Evolutionary conservation across 2,329 filamentous ascomycete genomes (phyloP).

Genomic region (Talaromyces sp.): DNA sequence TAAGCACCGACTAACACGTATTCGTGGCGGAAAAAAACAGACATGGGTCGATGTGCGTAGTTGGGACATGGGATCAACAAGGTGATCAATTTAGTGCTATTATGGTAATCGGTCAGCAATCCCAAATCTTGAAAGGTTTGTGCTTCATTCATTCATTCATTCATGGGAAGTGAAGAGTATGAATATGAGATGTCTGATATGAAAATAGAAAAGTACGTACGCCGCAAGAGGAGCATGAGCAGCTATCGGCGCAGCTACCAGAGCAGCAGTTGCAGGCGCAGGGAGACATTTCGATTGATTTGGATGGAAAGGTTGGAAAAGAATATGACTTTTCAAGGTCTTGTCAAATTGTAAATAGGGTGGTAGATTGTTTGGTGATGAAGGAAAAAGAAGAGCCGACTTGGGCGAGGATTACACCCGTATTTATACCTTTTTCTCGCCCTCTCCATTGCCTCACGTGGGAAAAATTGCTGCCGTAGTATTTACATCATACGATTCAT

Average conservation of each 20-base stretch:
- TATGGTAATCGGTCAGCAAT: background rate
- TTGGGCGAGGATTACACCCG: background rate
- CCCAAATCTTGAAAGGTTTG: background rate
- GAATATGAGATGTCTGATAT: background rate
- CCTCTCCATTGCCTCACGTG: background rate
- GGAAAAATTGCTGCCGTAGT: background rate
- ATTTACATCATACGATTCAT: background rate
- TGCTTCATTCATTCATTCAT: background rate
- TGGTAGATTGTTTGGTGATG: background rate
- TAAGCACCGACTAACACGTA: background rate
- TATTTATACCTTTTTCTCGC: slow-evolving; percentile 1
- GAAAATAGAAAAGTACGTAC: slow-evolving; percentile 20
- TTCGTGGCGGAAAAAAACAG: background rate
- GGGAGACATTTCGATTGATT: slow-evolving; percentile 32
- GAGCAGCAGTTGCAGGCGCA: slow-evolving; percentile 38
- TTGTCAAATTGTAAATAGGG: background rate
- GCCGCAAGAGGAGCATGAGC: slow-evolving; percentile 32
- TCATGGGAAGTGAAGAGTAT: background rate
- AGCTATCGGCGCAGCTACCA: slow-evolving; percentile 32
- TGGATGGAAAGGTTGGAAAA: background rate
- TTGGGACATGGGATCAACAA: background rate
- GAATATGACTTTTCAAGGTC: background rate
- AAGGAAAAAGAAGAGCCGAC: background rate
- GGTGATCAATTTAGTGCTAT: background rate
- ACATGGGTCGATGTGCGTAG: background rate